These are phyloP conservation scores for Scytalidium sp. DNA, from an alignment of 2,329 filamentous ascomycete species.

Conservation along the genomic window DNA sequence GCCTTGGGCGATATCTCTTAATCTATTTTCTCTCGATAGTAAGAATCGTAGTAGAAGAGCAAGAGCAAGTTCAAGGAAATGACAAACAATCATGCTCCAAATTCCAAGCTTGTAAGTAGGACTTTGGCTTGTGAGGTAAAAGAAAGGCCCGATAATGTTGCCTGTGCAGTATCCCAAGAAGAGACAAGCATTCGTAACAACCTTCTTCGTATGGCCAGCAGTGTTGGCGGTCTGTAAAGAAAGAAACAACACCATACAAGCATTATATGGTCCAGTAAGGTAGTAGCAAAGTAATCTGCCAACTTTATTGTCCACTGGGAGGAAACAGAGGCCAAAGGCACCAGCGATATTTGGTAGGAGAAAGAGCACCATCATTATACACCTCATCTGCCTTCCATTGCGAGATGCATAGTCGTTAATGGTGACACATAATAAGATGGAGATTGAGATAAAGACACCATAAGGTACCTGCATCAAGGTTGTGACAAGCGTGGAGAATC, in stretches of 20 bases:
- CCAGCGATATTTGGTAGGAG: slow-evolving; percentile 51
- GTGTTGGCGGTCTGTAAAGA: slow-evolving; percentile 54
- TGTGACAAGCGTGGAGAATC: slow-evolving; percentile 45
- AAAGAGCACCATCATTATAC: slow-evolving; percentile 46
- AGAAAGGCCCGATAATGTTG: slow-evolving; percentile 61
- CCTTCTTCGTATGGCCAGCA: slow-evolving; percentile 47
- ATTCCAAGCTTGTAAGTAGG: slow-evolving; percentile 29
- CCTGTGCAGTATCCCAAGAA: slow-evolving; percentile 59
- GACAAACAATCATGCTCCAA: slow-evolving; percentile 20
- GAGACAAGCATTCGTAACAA: slow-evolving; percentile 51
- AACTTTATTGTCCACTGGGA: slow-evolving; percentile 37
- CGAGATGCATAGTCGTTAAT: slow-evolving; percentile 44
- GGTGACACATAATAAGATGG: slow-evolving; percentile 44
- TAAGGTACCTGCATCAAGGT: slow-evolving; percentile 53
- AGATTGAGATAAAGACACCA: slow-evolving; percentile 55
- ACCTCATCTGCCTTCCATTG: slow-evolving; percentile 35
- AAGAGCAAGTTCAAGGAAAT: slow-evolving; percentile 16
- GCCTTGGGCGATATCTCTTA: slow-evolving; percentile 30
- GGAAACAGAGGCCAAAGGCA: slow-evolving; percentile 48
- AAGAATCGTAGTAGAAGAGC: slow-evolving; percentile 20
- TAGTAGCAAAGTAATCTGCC: slow-evolving; percentile 44
- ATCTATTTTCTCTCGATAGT: slow-evolving; percentile 37
- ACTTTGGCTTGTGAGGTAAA: slow-evolving; percentile 50
- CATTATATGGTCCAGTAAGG: slow-evolving; percentile 24
- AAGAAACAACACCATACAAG: slow-evolving; percentile 34